These are phyloP conservation scores for Aspergillus unguis DNA, from an alignment of 2,329 filamentous ascomycete genomes.

Conservation along the genomic window DNA sequence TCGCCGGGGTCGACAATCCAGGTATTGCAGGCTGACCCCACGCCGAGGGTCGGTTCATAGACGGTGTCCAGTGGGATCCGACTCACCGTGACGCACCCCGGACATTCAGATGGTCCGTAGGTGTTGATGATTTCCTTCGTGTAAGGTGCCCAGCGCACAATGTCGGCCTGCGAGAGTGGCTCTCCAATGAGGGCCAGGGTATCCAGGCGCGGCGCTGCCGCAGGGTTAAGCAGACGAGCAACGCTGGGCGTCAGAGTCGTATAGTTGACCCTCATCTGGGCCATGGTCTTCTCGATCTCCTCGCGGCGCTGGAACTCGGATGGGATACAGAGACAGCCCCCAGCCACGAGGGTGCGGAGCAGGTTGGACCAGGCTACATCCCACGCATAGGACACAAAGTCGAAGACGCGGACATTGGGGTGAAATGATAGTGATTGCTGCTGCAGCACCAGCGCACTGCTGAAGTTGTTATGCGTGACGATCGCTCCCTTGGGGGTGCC, in stretches of 20 bases:
- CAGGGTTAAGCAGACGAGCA: neutral
- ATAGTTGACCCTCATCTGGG: neutral
- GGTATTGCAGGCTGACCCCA: neutral
- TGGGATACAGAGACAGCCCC: neutral
- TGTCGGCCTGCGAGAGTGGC: neutral
- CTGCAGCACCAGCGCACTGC: neutral
- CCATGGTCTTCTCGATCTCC: neutral
- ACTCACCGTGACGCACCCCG: neutral
- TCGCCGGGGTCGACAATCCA: neutral
- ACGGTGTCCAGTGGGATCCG: neutral
- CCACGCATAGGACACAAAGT: neutral
- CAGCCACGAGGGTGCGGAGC: neutral
- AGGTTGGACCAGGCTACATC: neutral
- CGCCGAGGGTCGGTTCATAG: neutral
- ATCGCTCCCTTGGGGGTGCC: neutral
- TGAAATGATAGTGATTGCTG: neutral
- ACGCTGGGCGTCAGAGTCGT: neutral
- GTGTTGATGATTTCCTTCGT: neutral
- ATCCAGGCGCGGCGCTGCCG: neutral
- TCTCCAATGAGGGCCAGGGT: neutral
- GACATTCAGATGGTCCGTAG: neutral
- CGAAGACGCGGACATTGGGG: neutral
- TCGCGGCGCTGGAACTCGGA: neutral
- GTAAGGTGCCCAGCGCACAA: neutral
- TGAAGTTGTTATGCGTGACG: neutral